A percentile compares a stretch with the other conserved stretches of the same genome.
Evolutionary conservation across 108 stramenopile genomes (phyloP).

Genomic region (Nitzschia putrida): DNA sequence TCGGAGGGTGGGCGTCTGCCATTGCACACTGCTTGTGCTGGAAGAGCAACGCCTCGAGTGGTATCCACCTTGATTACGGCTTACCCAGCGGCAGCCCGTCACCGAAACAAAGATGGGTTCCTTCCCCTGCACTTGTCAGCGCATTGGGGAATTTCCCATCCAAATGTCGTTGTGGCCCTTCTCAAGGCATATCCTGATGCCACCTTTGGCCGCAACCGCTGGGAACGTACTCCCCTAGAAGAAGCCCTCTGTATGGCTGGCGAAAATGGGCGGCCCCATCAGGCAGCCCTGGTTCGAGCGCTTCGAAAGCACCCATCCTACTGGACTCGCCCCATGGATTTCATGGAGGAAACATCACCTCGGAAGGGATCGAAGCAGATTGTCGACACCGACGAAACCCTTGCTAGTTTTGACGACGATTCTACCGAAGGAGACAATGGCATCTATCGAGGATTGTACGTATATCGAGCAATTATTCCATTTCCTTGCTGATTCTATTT

Average conservation of each 20-base stretch:
- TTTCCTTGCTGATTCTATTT: neutral
- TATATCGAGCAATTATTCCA: neutral
- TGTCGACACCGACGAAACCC: constrained; percentile 53
- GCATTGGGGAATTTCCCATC: constrained; percentile 85
- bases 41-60: constrained; percentile 71
- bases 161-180: constrained; percentile 66
- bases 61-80: constrained; percentile 68
- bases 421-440: constrained; percentile 12
- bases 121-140: constrained; percentile 80
- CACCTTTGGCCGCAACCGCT: constrained; percentile 82
- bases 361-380: constrained; percentile 14
- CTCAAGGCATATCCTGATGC: constrained; percentile 84
- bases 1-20: constrained; percentile 83
- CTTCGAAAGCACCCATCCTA: constrained; percentile 82
- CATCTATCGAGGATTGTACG: neutral
- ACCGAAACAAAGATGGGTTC: constrained; percentile 82
- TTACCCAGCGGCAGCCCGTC: constrained; percentile 83
- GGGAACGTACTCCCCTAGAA: constrained; percentile 86
- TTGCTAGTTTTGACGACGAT: constrained; percentile 34
- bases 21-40: constrained; percentile 83
- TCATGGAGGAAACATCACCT: constrained; percentile 45
- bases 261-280: constrained; percentile 87
- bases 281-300: constrained; percentile 73
- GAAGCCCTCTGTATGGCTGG: constrained; percentile 89
- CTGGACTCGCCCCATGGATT: constrained; percentile 68